Base-by-base conservation (phyloP, 768 basidiomycete genomes). In the Mycena vitilis region DNA sequence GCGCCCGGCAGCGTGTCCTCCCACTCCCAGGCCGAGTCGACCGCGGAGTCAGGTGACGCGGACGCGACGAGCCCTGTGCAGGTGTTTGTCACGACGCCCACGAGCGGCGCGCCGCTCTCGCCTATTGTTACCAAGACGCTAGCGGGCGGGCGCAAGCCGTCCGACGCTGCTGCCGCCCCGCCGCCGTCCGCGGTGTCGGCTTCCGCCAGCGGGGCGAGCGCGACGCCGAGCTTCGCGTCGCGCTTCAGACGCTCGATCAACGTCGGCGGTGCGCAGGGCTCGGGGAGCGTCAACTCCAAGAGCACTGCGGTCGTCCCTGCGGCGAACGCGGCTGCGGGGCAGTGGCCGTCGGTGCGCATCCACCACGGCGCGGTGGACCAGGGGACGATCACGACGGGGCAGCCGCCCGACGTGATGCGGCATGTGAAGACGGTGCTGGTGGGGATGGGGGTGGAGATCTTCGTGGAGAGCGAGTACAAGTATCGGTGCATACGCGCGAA, bases 331-430 rank as follows among this genome's bases (percentile, higher is more conserved):
- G 57, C 30, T 30, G 54, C n/a, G 62, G 79, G 30, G 83, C 84
- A 58, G 79, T 98, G 47, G 89, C 95, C 13, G 87, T 93, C 48
- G 59, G 79, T 98, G 47, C 89, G 95, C 13, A 88, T 93, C 48
- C 97, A 99, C 76, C 92, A 94, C 73, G 97, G 96, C 69, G 91
- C 96, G 2, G 92, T 99, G 37, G 98, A 98, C 77, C 92, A 92
- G 77, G 89, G 89, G 34, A 96, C 90, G 60, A 87, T 98, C 73
- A 98, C 97, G 40, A 94, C 90, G 4, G 86, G 89, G 23, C 83
- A 90, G 11, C 96, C 97, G 42, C 89, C 91, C 1, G 93, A 94
- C 72, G 96, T 99, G 42, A 94, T 99, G 83, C 88, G 85, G 67
- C 94, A 95, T 76, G 88, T 99, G 37, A 87, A 87, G 74, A 85